A percentile compares a stretch with the other conserved stretches of the same genome.
These are phyloP conservation scores for Polyplosphaeria fusca DNA, from an alignment of 495 filamentous ascomycete genomes.

Conservation along the genomic window DNA sequence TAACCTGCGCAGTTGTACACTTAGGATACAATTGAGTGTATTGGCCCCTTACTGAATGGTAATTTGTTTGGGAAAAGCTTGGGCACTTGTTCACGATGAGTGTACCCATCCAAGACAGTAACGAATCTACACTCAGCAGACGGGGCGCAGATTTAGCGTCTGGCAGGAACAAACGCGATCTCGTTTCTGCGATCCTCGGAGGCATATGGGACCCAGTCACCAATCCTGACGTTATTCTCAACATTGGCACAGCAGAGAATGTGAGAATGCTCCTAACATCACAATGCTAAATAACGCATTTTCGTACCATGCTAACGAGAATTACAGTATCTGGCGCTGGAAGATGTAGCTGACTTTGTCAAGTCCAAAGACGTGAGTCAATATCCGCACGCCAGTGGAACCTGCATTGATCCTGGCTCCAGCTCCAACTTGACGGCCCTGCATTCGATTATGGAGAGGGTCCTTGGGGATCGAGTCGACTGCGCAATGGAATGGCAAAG, in stretches of 20 bases:
- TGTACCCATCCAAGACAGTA: no score
- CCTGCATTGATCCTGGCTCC: not conserved
- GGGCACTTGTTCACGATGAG: no score
- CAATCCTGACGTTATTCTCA: constrained; percentile 9
- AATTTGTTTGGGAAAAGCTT: no score
- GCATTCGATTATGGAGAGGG: constrained; percentile 36
- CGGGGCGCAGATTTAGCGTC: not conserved
- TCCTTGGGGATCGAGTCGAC: constrained; percentile 28
- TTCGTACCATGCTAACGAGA: no score
- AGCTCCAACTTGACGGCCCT: not conserved
- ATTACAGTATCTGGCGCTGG: constrained; percentile 2
- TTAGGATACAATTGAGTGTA: no score
- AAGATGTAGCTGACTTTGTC: constrained; percentile 11
- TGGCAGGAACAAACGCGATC: not conserved
- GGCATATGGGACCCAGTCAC: not conserved
- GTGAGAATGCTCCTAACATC: no score
- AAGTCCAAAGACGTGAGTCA: constrained; percentile 7
- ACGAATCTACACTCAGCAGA: not conserved
- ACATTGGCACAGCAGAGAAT: constrained; percentile 18
- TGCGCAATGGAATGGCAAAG: constrained; percentile 32
- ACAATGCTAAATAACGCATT: no score
- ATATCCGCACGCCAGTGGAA: not conserved
- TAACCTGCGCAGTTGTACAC: no score
- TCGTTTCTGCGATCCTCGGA: not conserved
- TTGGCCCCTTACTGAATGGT: no score